Base-by-base conservation (phyloP, 148 eudicot genomes). In the Nepenthes mirabilis region DNA sequence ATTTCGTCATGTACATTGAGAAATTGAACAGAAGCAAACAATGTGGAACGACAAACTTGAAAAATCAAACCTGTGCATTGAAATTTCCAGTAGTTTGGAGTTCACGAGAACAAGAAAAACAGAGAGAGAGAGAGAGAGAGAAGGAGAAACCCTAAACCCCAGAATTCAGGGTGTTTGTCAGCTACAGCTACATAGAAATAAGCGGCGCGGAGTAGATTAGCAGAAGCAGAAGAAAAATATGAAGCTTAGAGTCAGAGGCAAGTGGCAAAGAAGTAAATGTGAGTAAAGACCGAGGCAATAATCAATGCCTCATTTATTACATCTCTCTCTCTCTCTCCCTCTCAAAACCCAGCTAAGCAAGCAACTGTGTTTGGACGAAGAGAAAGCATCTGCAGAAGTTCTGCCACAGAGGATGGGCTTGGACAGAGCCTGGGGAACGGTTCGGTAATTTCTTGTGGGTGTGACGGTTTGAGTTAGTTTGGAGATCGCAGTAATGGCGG, bases 91-190 rank as follows among this genome's bases (percentile, higher is more conserved):
- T 33, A 23, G 66, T 12, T 81, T 69, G 83, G 65, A 60, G 66
- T 68, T 60, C 62, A 74, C 77, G 70, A 77, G 74, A 68, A 77
- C 62, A 74, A 75, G 70, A 77, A 72, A 68, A 77, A n/a, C n/a
- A 61, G 70, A 59, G 68, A 65, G 61, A 48, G 59, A 69, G 72
- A 72, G 51, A 61, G 49, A 54, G 56, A 43, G 52, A 70, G 58
- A 62, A 45, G 52, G 56, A 56, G 49, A 78, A 66, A 52, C 67
- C 72, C 71, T 62, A 75, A 49, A 59, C 55, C 68, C 57, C 57
- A 62, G 55, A 65, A 34, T 34, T 56, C 66, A 58, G 51, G 68
- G 59, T 48, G 64, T 47, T 55, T 63, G 73, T 56, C 32, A 23
- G 43, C 49, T 12, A 2, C n/a, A 61, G 52, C 23, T 23, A 23